Evolutionary conservation across 208 protist species (phyloP).

Genomic region (Trypanosomatidae sp.): DNA sequence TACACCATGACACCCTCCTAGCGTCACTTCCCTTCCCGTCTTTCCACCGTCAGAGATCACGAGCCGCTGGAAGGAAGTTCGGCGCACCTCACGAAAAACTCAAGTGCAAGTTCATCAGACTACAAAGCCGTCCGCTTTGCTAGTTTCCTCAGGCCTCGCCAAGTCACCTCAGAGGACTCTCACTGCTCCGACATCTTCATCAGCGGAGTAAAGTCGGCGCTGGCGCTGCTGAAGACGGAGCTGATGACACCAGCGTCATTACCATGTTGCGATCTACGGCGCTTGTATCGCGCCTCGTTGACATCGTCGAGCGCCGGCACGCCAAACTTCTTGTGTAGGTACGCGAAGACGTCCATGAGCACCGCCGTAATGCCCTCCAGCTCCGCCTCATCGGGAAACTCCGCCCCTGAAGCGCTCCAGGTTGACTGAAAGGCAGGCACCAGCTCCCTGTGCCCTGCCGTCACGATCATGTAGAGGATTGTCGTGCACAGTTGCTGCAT

Average conservation of each 20-base stretch:
- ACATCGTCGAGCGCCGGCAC: conserved; percentile 64
- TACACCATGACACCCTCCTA: background rate
- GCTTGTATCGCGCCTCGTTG: conserved; percentile 59
- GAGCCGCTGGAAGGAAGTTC: background rate
- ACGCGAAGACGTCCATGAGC: conserved; percentile 76
- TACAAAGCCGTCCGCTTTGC: background rate
- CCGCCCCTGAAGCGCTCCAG: conserved; percentile 14
- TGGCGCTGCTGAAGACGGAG: conserved; percentile 35
- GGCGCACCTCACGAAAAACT: background rate
- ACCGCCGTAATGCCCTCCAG: conserved; percentile 64
- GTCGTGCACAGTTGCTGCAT: conserved; percentile 46
- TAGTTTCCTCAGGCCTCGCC: background rate
- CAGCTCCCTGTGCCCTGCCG: conserved; percentile 27
- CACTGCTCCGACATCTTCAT: conserved; percentile 29
- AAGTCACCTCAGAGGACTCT: background rate
- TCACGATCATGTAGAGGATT: conserved; percentile 52
- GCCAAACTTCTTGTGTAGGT: conserved; percentile 67
- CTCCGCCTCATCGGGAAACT: conserved; percentile 37
- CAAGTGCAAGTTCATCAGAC: background rate
- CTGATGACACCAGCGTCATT: conserved; percentile 19
- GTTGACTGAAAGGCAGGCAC: conserved; percentile 21
- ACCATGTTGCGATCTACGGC: conserved; percentile 26
- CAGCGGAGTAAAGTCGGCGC: conserved; percentile 30
- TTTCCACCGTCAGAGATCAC: background rate
- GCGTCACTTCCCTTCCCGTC: no score